phyloP scores from a whole-genome alignment of 2,329 filamentous ascomycete genomes.

The Phialocephala subalpina region DNA sequence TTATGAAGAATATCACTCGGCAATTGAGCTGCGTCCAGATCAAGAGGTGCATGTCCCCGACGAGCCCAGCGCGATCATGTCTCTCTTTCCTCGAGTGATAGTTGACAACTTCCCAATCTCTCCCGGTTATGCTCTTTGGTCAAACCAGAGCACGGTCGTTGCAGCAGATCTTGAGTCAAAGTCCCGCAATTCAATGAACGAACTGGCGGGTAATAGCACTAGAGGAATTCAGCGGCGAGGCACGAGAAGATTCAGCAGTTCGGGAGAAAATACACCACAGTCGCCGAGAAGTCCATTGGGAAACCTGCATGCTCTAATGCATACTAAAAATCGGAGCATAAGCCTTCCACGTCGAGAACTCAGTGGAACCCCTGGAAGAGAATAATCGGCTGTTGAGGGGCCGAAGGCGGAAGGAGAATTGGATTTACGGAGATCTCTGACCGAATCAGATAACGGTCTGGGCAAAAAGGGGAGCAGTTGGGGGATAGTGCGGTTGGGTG shows the following conservation, averaged over 20 bases:
- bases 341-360: no score
- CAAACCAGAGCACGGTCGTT: neutral
- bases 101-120: neutral
- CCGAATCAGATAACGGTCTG: no score
- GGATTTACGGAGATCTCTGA: no score
- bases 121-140: neutral
- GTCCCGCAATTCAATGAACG: neutral
- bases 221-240: neutral
- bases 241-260: neutral
- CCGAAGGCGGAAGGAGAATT: no score
- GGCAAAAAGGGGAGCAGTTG: no score
- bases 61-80: neutral
- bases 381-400: no score
- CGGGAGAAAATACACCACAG: no score
- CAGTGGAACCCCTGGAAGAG: neutral
- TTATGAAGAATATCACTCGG: neutral
- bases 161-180: constrained; percentile 1
- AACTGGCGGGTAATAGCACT: constrained; percentile 1
- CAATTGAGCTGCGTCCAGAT: neutral
- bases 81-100: neutral
- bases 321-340: no score
- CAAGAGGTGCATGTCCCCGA: neutral
- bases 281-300: no score
- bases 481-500: no score
- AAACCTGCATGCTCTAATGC: no score